Evolutionary conservation across 2,329 filamentous ascomycete genomes (phyloP).

Genomic region (Trichoderma sp.): DNA sequence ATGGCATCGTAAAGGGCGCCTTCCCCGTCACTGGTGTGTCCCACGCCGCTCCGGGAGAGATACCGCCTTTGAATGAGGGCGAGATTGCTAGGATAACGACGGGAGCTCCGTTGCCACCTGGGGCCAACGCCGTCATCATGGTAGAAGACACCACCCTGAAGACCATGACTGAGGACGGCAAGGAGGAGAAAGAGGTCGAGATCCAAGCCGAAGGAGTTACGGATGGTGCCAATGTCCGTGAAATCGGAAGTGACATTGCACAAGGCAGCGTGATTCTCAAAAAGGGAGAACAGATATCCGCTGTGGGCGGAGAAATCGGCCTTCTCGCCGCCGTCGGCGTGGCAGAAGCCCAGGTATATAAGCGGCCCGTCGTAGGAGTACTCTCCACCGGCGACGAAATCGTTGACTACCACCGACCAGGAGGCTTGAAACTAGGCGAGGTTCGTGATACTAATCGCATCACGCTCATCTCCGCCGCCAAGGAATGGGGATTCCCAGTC

Average conservation of each 20-base stretch:
- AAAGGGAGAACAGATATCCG: constrained; percentile 80
- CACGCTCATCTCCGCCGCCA: constrained; percentile 76
- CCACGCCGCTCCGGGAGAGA: constrained; percentile 75
- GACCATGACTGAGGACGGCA: constrained; percentile 73
- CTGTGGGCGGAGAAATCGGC: constrained; percentile 87
- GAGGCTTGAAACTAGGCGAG: constrained; percentile 71
- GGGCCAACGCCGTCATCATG: constrained; percentile 86
- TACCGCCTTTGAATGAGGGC: constrained; percentile 65
- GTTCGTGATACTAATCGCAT: constrained; percentile 93
- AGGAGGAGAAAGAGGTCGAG: constrained; percentile 85
- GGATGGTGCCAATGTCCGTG: constrained; percentile 83
- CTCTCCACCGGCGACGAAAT: constrained; percentile 96
- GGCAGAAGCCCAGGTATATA: constrained; percentile 69
- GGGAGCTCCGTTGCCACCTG: constrained; percentile 83
- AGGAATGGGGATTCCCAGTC: constrained; percentile 73
- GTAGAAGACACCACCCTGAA: constrained; percentile 88
- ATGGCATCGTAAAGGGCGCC: constrained; percentile 69
- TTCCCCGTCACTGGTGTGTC: constrained; percentile 88
- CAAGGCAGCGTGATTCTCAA: constrained; percentile 69
- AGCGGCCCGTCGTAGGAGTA: constrained; percentile 77
- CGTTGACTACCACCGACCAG: constrained; percentile 68
- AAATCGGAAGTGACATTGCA: constrained; percentile 84
- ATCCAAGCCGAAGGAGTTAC: constrained; percentile 77
- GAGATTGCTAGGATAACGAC: constrained; percentile 91
- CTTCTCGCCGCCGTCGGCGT: constrained; percentile 84